Evolutionary conservation across 2,329 filamentous ascomycete species (phyloP).

Genomic region (Fusarium camptoceras): DNA sequence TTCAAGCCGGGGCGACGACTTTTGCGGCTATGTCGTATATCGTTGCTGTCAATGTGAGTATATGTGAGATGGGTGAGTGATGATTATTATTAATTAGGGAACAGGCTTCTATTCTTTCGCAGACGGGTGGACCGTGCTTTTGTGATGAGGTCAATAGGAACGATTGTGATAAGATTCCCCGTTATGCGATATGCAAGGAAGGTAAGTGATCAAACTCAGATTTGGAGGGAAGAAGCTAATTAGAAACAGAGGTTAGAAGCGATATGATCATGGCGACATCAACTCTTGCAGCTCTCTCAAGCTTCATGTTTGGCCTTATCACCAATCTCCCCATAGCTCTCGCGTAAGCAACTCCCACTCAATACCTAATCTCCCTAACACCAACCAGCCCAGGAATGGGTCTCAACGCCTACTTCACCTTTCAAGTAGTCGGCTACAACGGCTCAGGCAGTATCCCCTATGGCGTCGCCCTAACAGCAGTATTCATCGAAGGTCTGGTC

Average conservation of each 20-base stretch:
- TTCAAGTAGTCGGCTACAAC: conserved; percentile 73
- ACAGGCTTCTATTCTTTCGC: conserved; percentile 32
- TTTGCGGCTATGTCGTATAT: conserved; percentile 47
- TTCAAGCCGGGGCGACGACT: conserved; percentile 72
- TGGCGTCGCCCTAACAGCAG: conserved; percentile 78
- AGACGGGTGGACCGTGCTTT: conserved; percentile 28
- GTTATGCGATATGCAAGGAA: conserved; percentile 55
- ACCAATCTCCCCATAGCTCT: conserved; percentile 40
- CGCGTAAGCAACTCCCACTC: conserved; percentile 10
- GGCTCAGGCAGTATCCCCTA: conserved; percentile 79
- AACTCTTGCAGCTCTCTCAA: conserved; percentile 77
- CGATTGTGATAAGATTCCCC: conserved; percentile 61
- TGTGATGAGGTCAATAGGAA: conserved; percentile 42
- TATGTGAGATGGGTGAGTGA: background rate
- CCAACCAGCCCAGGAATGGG: conserved; percentile 50
- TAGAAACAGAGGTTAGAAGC: conserved; percentile 66
- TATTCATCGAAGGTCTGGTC: conserved; percentile 84
- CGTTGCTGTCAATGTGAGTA: conserved; percentile 43
- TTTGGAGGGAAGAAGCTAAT: background rate
- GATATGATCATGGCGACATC: conserved; percentile 84
- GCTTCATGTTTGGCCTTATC: conserved; percentile 29
- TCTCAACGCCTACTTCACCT: conserved; percentile 84
- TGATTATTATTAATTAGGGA: background rate
- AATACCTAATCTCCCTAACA: conserved; percentile 57
- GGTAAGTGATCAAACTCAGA: background rate